Conservation (phyloP, 2,329 filamentous ascomycete genomes). For the Trichophyton simii region DNA sequence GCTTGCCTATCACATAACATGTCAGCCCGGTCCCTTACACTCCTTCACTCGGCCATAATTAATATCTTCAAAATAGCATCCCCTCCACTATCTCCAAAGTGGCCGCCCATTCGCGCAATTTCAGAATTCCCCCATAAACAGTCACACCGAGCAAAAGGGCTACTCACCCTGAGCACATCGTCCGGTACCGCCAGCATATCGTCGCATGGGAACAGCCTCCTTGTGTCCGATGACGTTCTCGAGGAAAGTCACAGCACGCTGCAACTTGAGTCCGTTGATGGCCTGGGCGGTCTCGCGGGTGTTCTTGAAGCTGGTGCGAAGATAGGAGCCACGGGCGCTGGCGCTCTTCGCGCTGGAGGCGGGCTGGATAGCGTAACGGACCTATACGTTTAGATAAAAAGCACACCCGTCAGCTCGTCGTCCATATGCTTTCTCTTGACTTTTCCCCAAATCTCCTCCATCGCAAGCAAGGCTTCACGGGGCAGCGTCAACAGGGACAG, state of each 20-base stretch:
- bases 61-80: neutral
- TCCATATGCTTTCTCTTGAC: neutral
- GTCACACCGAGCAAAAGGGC: neutral
- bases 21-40: neutral
- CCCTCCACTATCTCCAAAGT: neutral
- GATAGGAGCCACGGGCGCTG: slow-evolving; percentile 95
- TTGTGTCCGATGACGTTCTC: slow-evolving; percentile 96
- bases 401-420: neutral
- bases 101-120: neutral
- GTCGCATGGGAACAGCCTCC: slow-evolving; percentile 96
- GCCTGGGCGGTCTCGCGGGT: slow-evolving; percentile 98
- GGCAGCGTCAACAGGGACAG: neutral
- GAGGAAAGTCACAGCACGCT: slow-evolving; percentile 90
- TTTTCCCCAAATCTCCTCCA: no score
- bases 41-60: neutral
- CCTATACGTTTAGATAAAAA: slow-evolving; percentile 41
- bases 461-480: neutral
- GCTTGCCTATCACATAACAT: slow-evolving; percentile 58
- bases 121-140: neutral
- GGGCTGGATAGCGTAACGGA: slow-evolving; percentile 90
- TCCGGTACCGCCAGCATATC: slow-evolving; percentile 91
- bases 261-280: slow-evolving; percentile 98
- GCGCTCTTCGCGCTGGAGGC: slow-evolving; percentile 86
- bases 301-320: slow-evolving; percentile 99
- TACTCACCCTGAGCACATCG: slow-evolving; percentile 93